phyloP scores from a whole-genome alignment of 306 rosid genomes.

The Ochetophila trinervis region DNA sequence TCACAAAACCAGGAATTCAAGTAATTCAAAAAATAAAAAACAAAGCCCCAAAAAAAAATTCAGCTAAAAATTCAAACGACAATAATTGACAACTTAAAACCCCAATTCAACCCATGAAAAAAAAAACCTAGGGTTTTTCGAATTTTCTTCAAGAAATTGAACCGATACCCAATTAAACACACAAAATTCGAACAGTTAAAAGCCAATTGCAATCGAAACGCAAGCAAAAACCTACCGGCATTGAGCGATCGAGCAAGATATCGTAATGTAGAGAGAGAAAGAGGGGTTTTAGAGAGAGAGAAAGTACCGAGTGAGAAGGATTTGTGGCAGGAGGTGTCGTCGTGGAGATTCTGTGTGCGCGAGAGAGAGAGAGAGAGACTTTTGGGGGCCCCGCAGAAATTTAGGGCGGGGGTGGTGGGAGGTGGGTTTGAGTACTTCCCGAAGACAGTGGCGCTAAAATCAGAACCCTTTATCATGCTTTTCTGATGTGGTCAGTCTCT shows the following conservation, averaged over 20 bases:
- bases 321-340: constrained; percentile 27
- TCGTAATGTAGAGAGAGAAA: constrained; percentile 27
- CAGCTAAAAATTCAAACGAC: background rate
- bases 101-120: constrained; percentile 21
- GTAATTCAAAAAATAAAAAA: constrained; percentile 16
- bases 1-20: constrained; percentile 12
- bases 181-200: constrained; percentile 12
- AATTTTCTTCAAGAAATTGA: constrained; percentile 13
- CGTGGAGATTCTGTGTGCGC: constrained; percentile 30
- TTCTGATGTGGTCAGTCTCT: background rate
- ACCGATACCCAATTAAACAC: background rate
- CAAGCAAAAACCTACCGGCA: constrained; percentile 48
- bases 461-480: constrained; percentile 40
- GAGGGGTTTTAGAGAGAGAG: constrained; percentile 6
- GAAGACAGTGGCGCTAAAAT: constrained; percentile 21
- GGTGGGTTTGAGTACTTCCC: constrained; percentile 1
- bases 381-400: constrained; percentile 44
- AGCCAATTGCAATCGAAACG: constrained; percentile 14
- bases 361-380: background rate
- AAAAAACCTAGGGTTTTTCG: constrained; percentile 49
- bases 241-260: constrained; percentile 54
- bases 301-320: constrained; percentile 12
- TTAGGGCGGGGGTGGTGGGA: constrained; percentile 10
- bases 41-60: constrained; percentile 3
- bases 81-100: constrained; percentile 10